Evolutionary conservation across 352 stramenopile genomes (phyloP), one percentile per base, ranked within the genome.

Genomic region (Globisporangium spiculum): DNA sequence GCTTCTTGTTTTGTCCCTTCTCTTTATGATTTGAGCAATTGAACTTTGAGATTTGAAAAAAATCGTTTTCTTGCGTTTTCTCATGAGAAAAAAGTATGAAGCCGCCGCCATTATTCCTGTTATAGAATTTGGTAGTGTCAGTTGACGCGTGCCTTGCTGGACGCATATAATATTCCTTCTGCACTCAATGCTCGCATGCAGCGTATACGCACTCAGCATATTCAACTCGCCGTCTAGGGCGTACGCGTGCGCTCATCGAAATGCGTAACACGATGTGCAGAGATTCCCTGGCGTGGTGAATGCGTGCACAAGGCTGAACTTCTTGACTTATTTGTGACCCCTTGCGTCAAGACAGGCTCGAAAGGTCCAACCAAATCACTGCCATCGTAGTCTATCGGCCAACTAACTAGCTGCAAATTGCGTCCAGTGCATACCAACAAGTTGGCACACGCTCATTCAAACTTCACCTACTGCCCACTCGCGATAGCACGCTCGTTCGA

Each of bases 61-160:
- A 56, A 20, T 16, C 14, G 1, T 22, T 22, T 52, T 52, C 22
- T 16, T n/a, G 4, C 8, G 16, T 24, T 24, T 26, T 55, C 48
- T 55, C n/a, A 27, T 57, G 50, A 32, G 10, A 8, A 41, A 20
- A 46, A 3, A 20, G 20, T 32, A 9, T 55, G 48, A 50, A 50
- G 41, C 41, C 41, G 3, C 41, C 41, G 5, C 41, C 14, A 8
- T 50, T 50, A 50, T 50, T 50, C 6, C 41, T 48, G 38, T 41
- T 41, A 14, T 3, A n/a, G 16, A 16, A 50, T 50, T 50, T 7
- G 30, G 4, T 32, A 32, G 5, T 32, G 14, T 1, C 6, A 5
- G 41, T 59, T 59, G 26, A 18, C 53, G 53, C 26, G 26, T 59
- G 53, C 24, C 24, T 58, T 5, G 52, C 52, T 57, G 52, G 52